Conservation (phyloP, 75 land plant genomes). For the Gnetum montanum region DNA sequence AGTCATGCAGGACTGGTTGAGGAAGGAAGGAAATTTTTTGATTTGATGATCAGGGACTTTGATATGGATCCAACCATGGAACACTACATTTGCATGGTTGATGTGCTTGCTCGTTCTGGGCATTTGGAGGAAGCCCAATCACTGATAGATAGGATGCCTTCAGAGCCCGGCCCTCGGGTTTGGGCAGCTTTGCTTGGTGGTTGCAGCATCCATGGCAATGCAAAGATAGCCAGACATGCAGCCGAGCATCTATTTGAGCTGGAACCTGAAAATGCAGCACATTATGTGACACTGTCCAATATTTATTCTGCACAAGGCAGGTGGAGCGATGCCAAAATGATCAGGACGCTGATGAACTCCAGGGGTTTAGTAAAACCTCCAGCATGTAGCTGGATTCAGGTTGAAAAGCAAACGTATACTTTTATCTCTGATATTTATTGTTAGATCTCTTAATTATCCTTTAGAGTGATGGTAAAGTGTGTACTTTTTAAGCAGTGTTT, state of each 20-base stretch:
- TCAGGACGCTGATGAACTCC: background rate
- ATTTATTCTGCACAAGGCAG: slow-evolving; percentile 3
- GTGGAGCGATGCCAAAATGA: background rate
- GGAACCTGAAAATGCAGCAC: slow-evolving; percentile 1
- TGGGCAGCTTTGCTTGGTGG: slow-evolving; percentile 52
- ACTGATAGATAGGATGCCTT: slow-evolving; percentile 39
- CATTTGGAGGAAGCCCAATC: slow-evolving; percentile 18
- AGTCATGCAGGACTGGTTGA: slow-evolving; percentile 57
- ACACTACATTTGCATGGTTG: slow-evolving; percentile 63
- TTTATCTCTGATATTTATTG: no score
- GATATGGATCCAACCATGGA: slow-evolving; percentile 27
- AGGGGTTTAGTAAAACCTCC: background rate
- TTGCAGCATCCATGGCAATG: slow-evolving; percentile 39
- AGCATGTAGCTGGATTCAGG: slow-evolving; percentile 4
- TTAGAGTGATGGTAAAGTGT: no score
- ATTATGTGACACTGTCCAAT: slow-evolving; percentile 1
- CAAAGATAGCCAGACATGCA: slow-evolving; percentile 32
- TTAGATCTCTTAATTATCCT: no score
- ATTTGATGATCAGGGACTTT: slow-evolving; percentile 27
- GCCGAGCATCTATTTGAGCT: slow-evolving; percentile 22
- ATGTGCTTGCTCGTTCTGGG: slow-evolving; percentile 48
- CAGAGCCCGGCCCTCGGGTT: slow-evolving; percentile 38
- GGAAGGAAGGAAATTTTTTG: slow-evolving; percentile 32
- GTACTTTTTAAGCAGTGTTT: no score
- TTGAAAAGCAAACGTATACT: background rate